phyloP scores from a whole-genome alignment of 768 basidiomycete genomes.

The Cystofilobasidium macerans region DNA sequence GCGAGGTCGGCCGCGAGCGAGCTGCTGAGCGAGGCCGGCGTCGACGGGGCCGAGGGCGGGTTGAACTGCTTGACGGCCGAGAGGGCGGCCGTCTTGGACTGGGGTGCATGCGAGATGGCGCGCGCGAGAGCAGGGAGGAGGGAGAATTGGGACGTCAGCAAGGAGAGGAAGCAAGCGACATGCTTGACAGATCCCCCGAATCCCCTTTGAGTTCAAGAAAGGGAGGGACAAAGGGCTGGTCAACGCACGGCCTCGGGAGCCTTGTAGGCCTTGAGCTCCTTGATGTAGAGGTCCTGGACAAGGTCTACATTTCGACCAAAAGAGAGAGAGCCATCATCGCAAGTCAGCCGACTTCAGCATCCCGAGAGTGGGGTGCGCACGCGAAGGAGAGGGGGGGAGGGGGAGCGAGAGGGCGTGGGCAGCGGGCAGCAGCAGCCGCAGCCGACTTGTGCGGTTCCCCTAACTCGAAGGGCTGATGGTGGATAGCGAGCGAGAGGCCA shows the following conservation, averaged over 20 bases:
- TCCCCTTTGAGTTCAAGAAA: too few relatives aligned
- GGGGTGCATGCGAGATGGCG: background rate
- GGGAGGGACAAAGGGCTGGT: constrained; percentile 5
- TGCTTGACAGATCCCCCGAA: too few relatives aligned
- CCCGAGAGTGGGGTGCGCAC: too few relatives aligned
- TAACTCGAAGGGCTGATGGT: too few relatives aligned
- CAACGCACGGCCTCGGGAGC: constrained; percentile 58
- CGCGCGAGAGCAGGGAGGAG: background rate
- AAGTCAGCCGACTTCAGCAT: background rate
- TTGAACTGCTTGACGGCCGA: constrained; percentile 73
- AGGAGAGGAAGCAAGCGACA: constrained; percentile 1
- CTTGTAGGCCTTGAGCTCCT: constrained; percentile 83
- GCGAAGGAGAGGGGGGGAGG: background rate
- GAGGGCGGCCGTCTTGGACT: constrained; percentile 86
- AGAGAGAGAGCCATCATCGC: background rate
- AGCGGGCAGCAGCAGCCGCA: background rate
- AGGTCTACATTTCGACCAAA: constrained; percentile 50
- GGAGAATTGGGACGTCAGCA: background rate
- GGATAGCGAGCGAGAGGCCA: background rate
- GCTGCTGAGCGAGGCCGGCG: constrained; percentile 56
- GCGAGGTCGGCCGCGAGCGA: constrained; percentile 78
- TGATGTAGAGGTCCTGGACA: constrained; percentile 82
- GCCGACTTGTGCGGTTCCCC: too few relatives aligned
- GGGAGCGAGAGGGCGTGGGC: constrained; percentile 4
- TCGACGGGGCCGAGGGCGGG: constrained; percentile 59